phyloP scores from a whole-genome alignment of 2,329 filamentous ascomycete species.

The Cladosporium sp. region DNA sequence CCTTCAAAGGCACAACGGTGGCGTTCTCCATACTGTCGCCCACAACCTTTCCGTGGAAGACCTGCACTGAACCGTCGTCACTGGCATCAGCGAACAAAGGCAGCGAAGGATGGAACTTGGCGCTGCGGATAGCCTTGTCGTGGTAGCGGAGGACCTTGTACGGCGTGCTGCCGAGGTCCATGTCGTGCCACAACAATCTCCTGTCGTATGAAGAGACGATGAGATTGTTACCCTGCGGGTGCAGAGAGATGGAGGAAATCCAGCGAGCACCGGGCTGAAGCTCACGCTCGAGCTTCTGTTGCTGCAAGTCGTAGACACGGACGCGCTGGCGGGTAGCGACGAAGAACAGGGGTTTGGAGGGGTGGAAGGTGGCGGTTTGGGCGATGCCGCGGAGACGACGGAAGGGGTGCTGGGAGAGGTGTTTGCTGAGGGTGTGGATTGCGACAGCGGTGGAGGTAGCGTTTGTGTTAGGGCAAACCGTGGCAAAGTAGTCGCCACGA shows the following conservation, averaged over 20 bases:
- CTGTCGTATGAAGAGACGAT: slow-evolving; percentile 94
- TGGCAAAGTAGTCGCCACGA: slow-evolving; percentile 88
- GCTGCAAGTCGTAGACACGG: slow-evolving; percentile 87
- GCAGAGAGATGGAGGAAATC: slow-evolving; percentile 92
- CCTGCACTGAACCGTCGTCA: slow-evolving; percentile 89
- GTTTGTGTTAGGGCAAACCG: slow-evolving; percentile 76
- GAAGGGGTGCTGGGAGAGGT: slow-evolving; percentile 93
- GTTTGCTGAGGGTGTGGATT: slow-evolving; percentile 92
- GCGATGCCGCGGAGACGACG: slow-evolving; percentile 68
- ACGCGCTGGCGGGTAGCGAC: slow-evolving; percentile 92
- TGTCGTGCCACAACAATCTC: slow-evolving; percentile 90
- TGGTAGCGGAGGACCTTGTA: slow-evolving; percentile 98
- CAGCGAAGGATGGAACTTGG: slow-evolving; percentile 72
- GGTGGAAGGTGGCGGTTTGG: slow-evolving; percentile 92
- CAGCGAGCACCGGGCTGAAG: slow-evolving; percentile 88
- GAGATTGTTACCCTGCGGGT: slow-evolving; percentile 88
- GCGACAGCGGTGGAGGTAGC: slow-evolving; percentile 66
- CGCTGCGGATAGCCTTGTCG: slow-evolving; percentile 80
- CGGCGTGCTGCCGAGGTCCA: slow-evolving; percentile 82
- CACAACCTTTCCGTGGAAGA: slow-evolving; percentile 95
- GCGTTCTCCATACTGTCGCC: slow-evolving; percentile 94
- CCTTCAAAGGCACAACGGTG: slow-evolving; percentile 92
- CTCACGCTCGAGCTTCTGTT: slow-evolving; percentile 87
- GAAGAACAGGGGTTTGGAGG: slow-evolving; percentile 86
- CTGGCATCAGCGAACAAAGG: slow-evolving; percentile 92